Evolutionary conservation across 352 stramenopile species (phyloP).

Genomic region (Globisporangium cystogenes): DNA sequence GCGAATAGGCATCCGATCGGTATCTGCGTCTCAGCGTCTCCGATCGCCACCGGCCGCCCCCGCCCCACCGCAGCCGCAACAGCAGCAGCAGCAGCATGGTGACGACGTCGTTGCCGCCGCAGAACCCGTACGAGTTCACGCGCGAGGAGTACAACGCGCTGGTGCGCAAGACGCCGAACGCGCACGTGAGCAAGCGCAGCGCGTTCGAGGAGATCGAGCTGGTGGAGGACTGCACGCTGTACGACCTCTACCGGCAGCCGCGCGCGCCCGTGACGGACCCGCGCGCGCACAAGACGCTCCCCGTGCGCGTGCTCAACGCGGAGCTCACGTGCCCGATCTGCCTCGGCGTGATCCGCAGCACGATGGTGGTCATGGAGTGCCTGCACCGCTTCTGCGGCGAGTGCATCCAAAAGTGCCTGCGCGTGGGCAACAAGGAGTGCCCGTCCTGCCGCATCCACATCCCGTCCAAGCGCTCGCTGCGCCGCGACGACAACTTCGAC

Average conservation of each 20-base stretch:
- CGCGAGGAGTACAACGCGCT: slow-evolving; percentile 63
- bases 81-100: too few species aligned
- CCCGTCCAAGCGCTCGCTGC: slow-evolving; percentile 79
- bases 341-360: slow-evolving; percentile 77
- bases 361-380: slow-evolving; percentile 89
- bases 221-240: slow-evolving; percentile 86
- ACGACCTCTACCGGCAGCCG: slow-evolving; percentile 85
- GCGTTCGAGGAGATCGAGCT: slow-evolving; percentile 87
- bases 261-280: slow-evolving; percentile 54
- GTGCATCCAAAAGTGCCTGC: slow-evolving; percentile 87
- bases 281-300: slow-evolving; percentile 48
- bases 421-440: slow-evolving; percentile 83
- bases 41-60: too few species aligned
- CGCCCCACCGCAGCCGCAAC: too few species aligned
- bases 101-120: slow-evolving; percentile 12
- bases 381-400: slow-evolving; percentile 89
- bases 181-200: slow-evolving; percentile 51
- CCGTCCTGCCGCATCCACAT: slow-evolving; percentile 89
- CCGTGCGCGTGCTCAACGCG: slow-evolving; percentile 64
- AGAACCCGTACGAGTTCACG: slow-evolving; percentile 67
- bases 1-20: too few species aligned
- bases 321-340: slow-evolving; percentile 88
- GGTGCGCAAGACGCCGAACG: slow-evolving; percentile 31
- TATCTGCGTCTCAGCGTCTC: too few species aligned
- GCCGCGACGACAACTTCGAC: slow-evolving; percentile 83